A percentile compares a stretch with the other conserved stretches of the same genome.
phyloP scores from a whole-genome alignment of 2,329 filamentous ascomycete species.

The Stagonosporopsis rhizophila region DNA sequence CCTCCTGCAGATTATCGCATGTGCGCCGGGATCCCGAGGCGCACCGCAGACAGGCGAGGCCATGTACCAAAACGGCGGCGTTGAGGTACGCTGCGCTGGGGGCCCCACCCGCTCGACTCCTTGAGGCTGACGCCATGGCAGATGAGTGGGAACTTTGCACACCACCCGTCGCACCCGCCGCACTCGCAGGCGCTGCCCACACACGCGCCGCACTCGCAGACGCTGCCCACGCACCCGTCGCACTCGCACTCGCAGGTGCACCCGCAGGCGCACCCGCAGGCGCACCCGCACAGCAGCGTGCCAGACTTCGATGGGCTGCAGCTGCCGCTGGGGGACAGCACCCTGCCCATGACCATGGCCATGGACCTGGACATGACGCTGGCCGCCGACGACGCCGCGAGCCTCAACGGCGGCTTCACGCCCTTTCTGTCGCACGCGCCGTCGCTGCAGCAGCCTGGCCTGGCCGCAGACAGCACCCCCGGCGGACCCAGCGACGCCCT shows the following conservation, averaged over 20 bases:
- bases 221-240: not conserved
- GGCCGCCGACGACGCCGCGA: constrained; percentile 29
- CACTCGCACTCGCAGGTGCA: not conserved
- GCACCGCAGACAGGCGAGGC: constrained; percentile 35
- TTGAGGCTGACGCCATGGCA: constrained; percentile 32
- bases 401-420: constrained; percentile 26
- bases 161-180: not conserved
- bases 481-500: constrained; percentile 25
- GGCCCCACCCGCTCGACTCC: constrained; percentile 14
- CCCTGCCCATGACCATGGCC: constrained; percentile 53
- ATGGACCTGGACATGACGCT: constrained; percentile 49
- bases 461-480: constrained; percentile 21
- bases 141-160: constrained; percentile 33
- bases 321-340: constrained; percentile 24
- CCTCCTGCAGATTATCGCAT: constrained; percentile 2
- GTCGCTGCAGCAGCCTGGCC: constrained; percentile 36
- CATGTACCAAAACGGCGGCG: constrained; percentile 45
- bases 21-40: constrained; percentile 3
- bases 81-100: constrained; percentile 38
- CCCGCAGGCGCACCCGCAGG: not conserved
- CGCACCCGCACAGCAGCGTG: constrained; percentile 17
- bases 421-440: constrained; percentile 13
- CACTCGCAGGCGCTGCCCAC: not conserved
- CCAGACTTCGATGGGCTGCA: constrained; percentile 42
- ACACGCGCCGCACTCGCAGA: not conserved